Conservation (phyloP, 2,329 filamentous ascomycete genomes). For the Talaromyces sp. region DNA sequence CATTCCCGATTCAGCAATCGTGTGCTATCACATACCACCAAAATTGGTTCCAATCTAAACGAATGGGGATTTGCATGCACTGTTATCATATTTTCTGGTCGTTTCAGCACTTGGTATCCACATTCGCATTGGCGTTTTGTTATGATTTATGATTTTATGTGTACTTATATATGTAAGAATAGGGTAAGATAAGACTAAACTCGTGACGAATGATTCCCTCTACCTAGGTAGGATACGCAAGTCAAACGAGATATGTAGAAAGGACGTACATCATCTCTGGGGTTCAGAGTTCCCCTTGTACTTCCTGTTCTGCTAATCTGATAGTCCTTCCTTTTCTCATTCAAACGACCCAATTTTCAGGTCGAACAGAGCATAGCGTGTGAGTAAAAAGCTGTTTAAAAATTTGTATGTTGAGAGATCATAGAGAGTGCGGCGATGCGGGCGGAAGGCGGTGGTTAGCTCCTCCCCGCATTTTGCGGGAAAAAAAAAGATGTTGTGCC, state of each 20-base stretch:
- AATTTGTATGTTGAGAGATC: no score
- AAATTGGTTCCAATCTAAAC: neutral
- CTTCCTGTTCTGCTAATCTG: no score
- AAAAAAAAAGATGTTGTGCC: conserved; percentile 13
- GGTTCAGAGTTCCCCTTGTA: no score
- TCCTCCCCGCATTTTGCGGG: conserved; percentile 16
- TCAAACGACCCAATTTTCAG: no score
- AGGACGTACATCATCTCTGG: no score
- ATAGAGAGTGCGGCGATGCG: no score
- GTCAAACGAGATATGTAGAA: no score
- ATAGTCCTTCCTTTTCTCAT: no score
- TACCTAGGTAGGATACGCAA: no score
- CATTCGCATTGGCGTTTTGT: conserved; percentile 12
- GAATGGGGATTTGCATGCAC: neutral
- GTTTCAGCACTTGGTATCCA: conserved; percentile 11
- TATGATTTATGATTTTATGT: neutral
- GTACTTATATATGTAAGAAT: conserved; percentile 4
- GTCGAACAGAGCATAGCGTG: no score
- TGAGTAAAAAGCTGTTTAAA: no score
- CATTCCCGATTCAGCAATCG: conserved; percentile 21
- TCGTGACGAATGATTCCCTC: no score
- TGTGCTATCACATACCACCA: conserved; percentile 15
- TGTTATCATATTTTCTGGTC: neutral
- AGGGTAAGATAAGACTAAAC: neutral
- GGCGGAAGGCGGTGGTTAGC: conserved; percentile 14